Conservation (phyloP, 2,329 filamentous ascomycete species). For the Fusarium sp. region DNA sequence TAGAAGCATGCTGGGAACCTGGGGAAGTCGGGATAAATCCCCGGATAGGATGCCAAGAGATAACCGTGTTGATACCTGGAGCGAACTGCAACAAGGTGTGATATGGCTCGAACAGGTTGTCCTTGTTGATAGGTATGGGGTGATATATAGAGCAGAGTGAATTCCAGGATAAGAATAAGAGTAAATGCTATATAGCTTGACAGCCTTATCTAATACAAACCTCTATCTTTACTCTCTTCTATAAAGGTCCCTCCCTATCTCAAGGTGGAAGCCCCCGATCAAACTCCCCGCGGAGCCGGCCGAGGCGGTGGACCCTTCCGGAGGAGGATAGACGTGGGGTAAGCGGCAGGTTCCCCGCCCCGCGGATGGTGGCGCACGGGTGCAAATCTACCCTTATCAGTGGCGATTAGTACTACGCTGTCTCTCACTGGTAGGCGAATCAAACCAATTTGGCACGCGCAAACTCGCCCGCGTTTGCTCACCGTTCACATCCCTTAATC, state of each 20-base stretch:
- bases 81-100: neutral
- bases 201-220: neutral
- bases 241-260: constrained; percentile 9
- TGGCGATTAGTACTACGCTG: constrained; percentile 26
- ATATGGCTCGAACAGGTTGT: neutral
- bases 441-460: neutral
- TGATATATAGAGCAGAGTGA: neutral
- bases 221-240: neutral
- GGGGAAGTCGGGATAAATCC: neutral
- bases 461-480: constrained; percentile 20
- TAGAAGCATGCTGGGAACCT: neutral
- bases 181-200: neutral
- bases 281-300: constrained; percentile 47
- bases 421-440: neutral
- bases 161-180: neutral
- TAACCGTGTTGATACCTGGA: neutral
- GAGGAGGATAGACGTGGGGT: constrained; percentile 32
- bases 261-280: constrained; percentile 45
- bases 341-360: constrained; percentile 34
- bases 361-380: constrained; percentile 13
- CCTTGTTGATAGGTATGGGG: neutral
- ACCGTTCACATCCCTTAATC: constrained; percentile 14
- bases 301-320: constrained; percentile 31
- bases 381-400: constrained; percentile 43
- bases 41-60: constrained; percentile 2